Base-by-base conservation (phyloP, 768 basidiomycete species). In the Cantharellus anzutake region DNA sequence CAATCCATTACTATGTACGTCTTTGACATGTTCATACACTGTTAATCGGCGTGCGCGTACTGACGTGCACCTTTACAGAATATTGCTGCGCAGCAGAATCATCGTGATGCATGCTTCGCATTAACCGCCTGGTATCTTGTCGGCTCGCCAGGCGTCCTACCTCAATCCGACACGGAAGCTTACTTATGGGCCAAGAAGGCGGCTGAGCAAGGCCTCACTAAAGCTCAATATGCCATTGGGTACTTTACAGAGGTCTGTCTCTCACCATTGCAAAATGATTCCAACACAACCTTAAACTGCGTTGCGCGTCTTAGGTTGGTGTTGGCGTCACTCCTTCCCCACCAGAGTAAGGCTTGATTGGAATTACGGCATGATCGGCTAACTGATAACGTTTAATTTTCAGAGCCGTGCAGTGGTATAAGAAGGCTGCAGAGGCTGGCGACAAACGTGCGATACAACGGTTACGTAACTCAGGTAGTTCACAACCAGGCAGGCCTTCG, bases 41-140 rank as follows among this genome's bases (percentile, higher is more conserved):
- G 52, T 42, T 42, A 11, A 34, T 29, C 11, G 44, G 29, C 1
- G 29, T 48, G 11, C 44, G 44, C 38, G 35, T 1, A 29, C 44
- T 48, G 29, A 48, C 16, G 56, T 62, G 48, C 64, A 16, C 48
- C 41, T 37, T 42, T n/a, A 7, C 66, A 91, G 89, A 97, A 98
- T 67, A 98, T 98, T 64, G 94, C 94, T 39, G 96, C 96, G 2
- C 94, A 97, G 67, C 93, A 97, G 72, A 83, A 82, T 66, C 96
- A 99, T 68, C 84, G 87, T 3, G 96, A 98, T 67, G 92, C 94
- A 0, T 98, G 94, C 69, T 98, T 98, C 67, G 94, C 96, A 1
- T 76, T 99, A 48, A 98, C 96, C 16, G 93, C 96, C 4, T 99
- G 94, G 94, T 99, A 99, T 68, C 83, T 99, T 63, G 94, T 98